Percentiles rank a stretch among this genome's conserved stretches.
phyloP scores from a whole-genome alignment of 495 filamentous ascomycete genomes.

The Talaromyces ruber region DNA sequence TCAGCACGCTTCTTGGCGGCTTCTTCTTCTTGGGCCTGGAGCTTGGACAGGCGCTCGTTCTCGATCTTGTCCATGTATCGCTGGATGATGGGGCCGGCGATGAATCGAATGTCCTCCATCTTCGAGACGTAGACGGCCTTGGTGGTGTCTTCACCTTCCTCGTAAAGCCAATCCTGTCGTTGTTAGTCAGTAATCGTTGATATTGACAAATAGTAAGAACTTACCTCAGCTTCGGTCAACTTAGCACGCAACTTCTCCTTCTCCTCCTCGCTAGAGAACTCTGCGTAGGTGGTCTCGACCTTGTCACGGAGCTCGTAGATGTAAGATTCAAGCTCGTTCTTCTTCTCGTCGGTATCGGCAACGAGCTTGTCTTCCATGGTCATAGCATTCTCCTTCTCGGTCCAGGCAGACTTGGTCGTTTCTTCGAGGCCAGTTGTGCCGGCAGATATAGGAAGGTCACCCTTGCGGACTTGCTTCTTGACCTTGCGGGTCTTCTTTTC shows the following conservation, averaged over 20 bases:
- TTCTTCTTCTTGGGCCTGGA: conserved; percentile 71
- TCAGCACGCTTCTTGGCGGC: conserved; percentile 72
- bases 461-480: conserved; percentile 99
- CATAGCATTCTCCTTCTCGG: conserved; percentile 84
- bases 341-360: conserved; percentile 96
- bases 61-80: conserved; percentile 92
- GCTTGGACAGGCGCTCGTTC: conserved; percentile 71
- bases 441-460: conserved; percentile 80
- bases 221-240: conserved; percentile 76
- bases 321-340: conserved; percentile 96
- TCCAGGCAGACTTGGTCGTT: conserved; percentile 49
- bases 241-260: conserved; percentile 75
- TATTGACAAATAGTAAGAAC: conserved; percentile 15
- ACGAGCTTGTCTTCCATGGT: conserved; percentile 98
- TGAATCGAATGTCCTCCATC: conserved; percentile 88
- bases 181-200: conserved; percentile 11
- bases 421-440: conserved; percentile 74
- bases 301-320: conserved; percentile 96
- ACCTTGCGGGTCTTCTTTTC: conserved; percentile 95
- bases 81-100: conserved; percentile 87
- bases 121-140: conserved; percentile 90
- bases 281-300: conserved; percentile 80
- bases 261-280: conserved; percentile 87
- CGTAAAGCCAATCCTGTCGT: conserved; percentile 90
- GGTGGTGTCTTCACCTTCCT: conserved; percentile 91